A percentile compares a stretch with the other conserved stretches of the same genome.
phyloP scores from a whole-genome alignment of 768 basidiomycete genomes.

The Cystofilobasidium macerans region DNA sequence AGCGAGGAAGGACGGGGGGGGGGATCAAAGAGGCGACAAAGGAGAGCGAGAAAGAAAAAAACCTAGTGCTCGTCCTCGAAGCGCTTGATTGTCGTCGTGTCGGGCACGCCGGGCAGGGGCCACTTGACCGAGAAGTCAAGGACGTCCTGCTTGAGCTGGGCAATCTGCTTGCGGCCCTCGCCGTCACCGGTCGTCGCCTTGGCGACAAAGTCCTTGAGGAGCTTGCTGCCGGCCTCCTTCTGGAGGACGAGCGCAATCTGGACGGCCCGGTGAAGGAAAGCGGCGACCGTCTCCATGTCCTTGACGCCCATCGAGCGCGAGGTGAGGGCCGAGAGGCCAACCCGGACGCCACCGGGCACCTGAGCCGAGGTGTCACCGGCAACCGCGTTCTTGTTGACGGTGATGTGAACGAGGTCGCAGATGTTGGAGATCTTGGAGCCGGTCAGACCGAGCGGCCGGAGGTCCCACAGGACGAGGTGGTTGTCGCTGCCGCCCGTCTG shows the following conservation, averaged over 20 bases:
- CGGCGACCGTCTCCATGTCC: conserved; percentile 71
- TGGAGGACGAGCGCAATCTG: conserved; percentile 81
- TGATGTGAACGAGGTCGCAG: conserved; percentile 91
- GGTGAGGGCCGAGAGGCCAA: conserved; percentile 87
- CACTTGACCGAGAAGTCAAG: conserved; percentile 65
- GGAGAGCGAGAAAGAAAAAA: background rate
- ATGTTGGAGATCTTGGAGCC: conserved; percentile 98
- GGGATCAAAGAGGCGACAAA: background rate
- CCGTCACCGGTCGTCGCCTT: conserved; percentile 42
- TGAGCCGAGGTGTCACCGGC: conserved; percentile 92
- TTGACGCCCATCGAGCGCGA: conserved; percentile 84
- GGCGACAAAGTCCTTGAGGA: conserved; percentile 89
- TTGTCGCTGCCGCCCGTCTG: conserved; percentile 95
- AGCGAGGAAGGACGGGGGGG: too few relatives aligned
- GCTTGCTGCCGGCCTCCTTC: conserved; percentile 86
- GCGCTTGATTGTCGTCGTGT: conserved; percentile 32
- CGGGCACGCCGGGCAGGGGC: conserved; percentile 80
- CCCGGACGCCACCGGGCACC: conserved; percentile 90
- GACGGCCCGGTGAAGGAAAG: conserved; percentile 86
- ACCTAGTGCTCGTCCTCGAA: background rate
- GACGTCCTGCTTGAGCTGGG: conserved; percentile 68
- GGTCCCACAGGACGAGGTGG: conserved; percentile 96
- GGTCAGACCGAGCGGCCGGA: conserved; percentile 87
- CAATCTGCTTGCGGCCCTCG: conserved; percentile 58
- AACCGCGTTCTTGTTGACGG: conserved; percentile 85